Evolutionary conservation across 75 land plant species (phyloP).

Genomic region (Pseudotsuga menziesii): DNA sequence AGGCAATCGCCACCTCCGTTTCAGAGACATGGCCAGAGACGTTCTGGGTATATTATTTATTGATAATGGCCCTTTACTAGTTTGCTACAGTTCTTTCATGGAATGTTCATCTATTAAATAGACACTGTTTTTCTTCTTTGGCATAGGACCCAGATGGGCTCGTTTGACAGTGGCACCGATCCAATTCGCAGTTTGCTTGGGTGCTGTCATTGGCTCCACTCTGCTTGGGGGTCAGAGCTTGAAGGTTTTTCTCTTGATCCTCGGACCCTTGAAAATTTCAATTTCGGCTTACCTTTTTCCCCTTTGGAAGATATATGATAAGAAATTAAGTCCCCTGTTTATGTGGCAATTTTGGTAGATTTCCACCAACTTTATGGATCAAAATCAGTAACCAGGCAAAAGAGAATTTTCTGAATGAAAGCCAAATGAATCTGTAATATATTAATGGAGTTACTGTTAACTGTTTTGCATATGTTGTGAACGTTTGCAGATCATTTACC

Average conservation of each 20-base stretch:
- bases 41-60: conserved; percentile 24
- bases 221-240: conserved; percentile 83
- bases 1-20: conserved; percentile 58
- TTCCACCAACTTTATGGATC: not conserved
- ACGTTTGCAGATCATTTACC: conserved; percentile 55
- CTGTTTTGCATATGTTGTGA: too few species aligned
- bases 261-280: not conserved
- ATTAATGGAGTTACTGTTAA: too few species aligned
- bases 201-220: conserved; percentile 53
- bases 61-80: too few species aligned
- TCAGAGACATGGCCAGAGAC: conserved; percentile 58
- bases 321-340: not conserved
- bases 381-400: too few species aligned
- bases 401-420: too few species aligned
- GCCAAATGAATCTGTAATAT: too few species aligned
- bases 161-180: conserved; percentile 56
- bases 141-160: conserved; percentile 67
- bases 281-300: not conserved
- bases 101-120: too few species aligned
- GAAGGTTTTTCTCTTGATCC: conserved; percentile 67
- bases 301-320: not conserved
- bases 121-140: not conserved
- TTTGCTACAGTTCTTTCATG: too few species aligned
- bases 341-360: too few species aligned
- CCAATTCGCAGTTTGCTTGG: conserved; percentile 63